These are phyloP conservation scores for Alternaria sp. DNA, from an alignment of 2,329 filamentous ascomycete species.

Conservation along the genomic window DNA sequence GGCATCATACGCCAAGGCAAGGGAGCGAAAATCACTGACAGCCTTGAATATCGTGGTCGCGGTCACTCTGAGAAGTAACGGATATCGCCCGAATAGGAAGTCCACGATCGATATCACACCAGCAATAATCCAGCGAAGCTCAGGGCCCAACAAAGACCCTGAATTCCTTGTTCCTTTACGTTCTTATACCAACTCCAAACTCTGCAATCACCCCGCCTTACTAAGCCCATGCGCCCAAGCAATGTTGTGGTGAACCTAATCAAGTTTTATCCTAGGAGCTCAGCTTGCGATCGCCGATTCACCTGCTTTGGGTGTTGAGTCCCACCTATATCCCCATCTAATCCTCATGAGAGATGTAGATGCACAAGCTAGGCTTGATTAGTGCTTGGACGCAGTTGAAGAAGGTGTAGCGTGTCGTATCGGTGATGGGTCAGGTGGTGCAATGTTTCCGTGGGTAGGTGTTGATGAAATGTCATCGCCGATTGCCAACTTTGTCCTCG, in stretches of 20 bases:
- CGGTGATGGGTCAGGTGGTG: slow-evolving; percentile 1
- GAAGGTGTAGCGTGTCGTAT: slow-evolving; percentile 5
- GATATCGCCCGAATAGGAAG: slow-evolving; percentile 7
- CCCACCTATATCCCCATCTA: slow-evolving; percentile 4
- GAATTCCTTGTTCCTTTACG: neutral
- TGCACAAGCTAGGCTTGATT: slow-evolving; percentile 1
- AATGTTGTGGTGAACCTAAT: neutral
- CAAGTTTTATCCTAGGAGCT: slow-evolving; percentile 12
- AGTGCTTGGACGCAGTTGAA: neutral
- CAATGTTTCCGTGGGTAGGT: neutral
- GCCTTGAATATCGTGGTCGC: neutral
- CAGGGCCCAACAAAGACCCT: slow-evolving; percentile 2
- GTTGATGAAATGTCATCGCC: slow-evolving; percentile 18
- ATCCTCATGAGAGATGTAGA: neutral
- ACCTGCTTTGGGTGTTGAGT: neutral
- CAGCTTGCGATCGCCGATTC: slow-evolving; percentile 23
- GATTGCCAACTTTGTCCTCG: slow-evolving; percentile 17
- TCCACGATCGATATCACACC: slow-evolving; percentile 12
- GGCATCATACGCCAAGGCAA: neutral
- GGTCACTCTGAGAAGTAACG: neutral
- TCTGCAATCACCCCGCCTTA: slow-evolving; percentile 14
- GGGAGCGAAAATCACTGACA: neutral
- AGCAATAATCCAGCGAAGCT: neutral
- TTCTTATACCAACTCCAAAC: slow-evolving; percentile 7
- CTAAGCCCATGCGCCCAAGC: slow-evolving; percentile 9